Percentiles rank a stretch among this genome's conserved stretches.
These are phyloP conservation scores for Fonsecaea pedrosoi DNA, from an alignment of 2,329 filamentous ascomycete genomes.

Conservation along the genomic window DNA sequence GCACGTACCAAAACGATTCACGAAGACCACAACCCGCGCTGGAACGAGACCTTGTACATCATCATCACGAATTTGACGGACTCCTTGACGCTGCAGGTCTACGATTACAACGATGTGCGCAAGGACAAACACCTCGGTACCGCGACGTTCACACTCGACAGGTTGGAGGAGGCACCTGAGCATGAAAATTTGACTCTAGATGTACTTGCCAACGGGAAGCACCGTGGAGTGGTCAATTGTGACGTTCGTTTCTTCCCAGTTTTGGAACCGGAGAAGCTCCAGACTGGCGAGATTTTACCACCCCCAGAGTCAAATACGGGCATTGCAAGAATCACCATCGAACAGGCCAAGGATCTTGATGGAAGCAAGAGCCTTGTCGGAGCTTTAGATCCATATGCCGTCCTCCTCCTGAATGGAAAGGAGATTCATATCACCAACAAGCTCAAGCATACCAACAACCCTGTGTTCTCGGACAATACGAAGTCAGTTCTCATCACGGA, in stretches of 20 bases:
- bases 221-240: constrained; percentile 77
- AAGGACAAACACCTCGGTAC: constrained; percentile 95
- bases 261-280: constrained; percentile 71
- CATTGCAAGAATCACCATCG: constrained; percentile 89
- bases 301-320: constrained; percentile 90
- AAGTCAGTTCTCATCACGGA: constrained; percentile 97
- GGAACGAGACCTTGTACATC: constrained; percentile 97
- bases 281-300: constrained; percentile 79
- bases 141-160: constrained; percentile 83
- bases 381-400: constrained; percentile 86
- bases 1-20: constrained; percentile 87
- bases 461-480: constrained; percentile 89
- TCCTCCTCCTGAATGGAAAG: constrained; percentile 87
- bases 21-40: constrained; percentile 84
- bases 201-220: constrained; percentile 81
- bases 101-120: constrained; percentile 92
- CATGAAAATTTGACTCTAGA: constrained; percentile 87
- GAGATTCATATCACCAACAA: constrained; percentile 88
- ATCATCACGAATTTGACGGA: constrained; percentile 93
- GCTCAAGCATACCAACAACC: constrained; percentile 95
- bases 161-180: constrained; percentile 75
- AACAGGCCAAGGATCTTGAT: constrained; percentile 96
- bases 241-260: constrained; percentile 97
- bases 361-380: constrained; percentile 90
- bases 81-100: constrained; percentile 80